phyloP scores from a whole-genome alignment of 352 stramenopile genomes.

The Blastocystis sp. region DNA sequence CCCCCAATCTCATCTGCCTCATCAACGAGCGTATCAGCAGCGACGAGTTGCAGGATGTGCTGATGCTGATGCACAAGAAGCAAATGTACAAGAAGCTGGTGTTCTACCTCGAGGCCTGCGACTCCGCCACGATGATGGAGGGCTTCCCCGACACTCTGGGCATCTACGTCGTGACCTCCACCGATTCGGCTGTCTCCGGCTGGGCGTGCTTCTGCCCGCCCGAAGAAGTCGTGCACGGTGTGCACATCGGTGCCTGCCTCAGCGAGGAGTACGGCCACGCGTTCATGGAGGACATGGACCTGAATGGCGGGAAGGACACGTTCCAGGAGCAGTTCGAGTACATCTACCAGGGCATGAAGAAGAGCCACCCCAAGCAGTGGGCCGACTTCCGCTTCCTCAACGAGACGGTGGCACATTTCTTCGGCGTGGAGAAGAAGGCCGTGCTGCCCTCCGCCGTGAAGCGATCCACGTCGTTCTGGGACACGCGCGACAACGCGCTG shows the following conservation, averaged over 20 bases:
- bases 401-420: slow-evolving; percentile 31
- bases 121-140: slow-evolving; percentile 47
- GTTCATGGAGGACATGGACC: slow-evolving; percentile 18
- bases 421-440: slow-evolving; percentile 40
- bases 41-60: neutral
- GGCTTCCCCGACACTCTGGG: slow-evolving; percentile 29
- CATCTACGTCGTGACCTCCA: slow-evolving; percentile 63
- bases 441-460: neutral
- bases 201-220: slow-evolving; percentile 48
- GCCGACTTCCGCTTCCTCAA: neutral
- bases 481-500: slow-evolving; percentile 48
- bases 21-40: slow-evolving; percentile 14
- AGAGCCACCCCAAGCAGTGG: slow-evolving; percentile 4
- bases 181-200: slow-evolving; percentile 1
- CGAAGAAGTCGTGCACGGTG: slow-evolving; percentile 35
- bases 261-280: slow-evolving; percentile 33
- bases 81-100: slow-evolving; percentile 68
- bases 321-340: slow-evolving; percentile 42
- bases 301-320: slow-evolving; percentile 6
- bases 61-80: slow-evolving; percentile 44
- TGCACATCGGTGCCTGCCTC: slow-evolving; percentile 75
- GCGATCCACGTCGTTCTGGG: slow-evolving; percentile 13
- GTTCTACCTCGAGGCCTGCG: slow-evolving; percentile 66
- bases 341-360: slow-evolving; percentile 12
- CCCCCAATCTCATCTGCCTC: slow-evolving; percentile 38